Conservation (phyloP, 805 yeast species). For the Candida qinlingensis region DNA sequence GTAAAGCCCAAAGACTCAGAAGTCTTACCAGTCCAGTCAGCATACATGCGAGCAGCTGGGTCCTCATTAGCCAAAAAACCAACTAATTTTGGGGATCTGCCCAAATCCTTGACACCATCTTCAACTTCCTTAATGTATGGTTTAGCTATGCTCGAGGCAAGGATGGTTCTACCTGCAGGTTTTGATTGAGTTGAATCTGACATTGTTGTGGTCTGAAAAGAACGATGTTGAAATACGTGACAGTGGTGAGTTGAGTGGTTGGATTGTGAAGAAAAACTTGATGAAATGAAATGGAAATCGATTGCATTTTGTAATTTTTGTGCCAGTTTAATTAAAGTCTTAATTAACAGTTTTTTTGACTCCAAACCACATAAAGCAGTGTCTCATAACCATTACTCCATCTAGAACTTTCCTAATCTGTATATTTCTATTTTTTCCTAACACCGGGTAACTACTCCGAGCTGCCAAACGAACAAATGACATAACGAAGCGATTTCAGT, state of each 20-base stretch:
- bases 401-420: not conserved
- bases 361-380: not conserved
- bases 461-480: too few relatives aligned
- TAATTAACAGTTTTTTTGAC: not conserved
- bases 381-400: not conserved
- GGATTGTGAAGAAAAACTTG: not conserved
- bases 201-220: conserved; percentile 6
- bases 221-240: conserved; percentile 1
- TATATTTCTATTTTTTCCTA: not conserved
- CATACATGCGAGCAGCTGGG: conserved; percentile 94
- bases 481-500: too few relatives aligned
- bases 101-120: conserved; percentile 46
- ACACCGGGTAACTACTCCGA: too few relatives aligned
- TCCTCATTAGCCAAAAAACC: conserved; percentile 91
- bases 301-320: not conserved
- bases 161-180: conserved; percentile 66
- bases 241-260: not conserved
- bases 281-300: not conserved
- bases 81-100: conserved; percentile 67
- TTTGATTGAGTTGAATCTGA: conserved; percentile 21
- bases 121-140: conserved; percentile 69
- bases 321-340: not conserved
- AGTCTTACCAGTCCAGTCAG: conserved; percentile 93
- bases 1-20: conserved; percentile 80
- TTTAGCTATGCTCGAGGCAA: conserved; percentile 87